Conservation (phyloP, 2,329 filamentous ascomycete species). For the Paraconiothyrium brasiliense region DNA sequence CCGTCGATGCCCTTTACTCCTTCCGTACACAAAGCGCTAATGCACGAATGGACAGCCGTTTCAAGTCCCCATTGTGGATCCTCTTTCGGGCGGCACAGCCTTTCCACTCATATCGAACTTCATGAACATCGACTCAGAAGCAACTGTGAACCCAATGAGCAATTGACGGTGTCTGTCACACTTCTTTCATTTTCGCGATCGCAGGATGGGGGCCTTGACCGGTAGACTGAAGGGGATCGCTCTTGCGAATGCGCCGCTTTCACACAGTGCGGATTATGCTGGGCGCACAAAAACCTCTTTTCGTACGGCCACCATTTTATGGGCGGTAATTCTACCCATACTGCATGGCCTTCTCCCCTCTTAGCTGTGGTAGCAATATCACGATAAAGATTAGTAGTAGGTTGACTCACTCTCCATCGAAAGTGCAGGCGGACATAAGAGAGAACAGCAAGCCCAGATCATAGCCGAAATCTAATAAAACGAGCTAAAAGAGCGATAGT, state of each 20-base stretch:
- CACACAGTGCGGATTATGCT: slow-evolving; percentile 41
- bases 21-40: background rate
- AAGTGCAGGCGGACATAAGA: slow-evolving; percentile 34
- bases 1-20: background rate
- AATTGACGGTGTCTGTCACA: slow-evolving; percentile 17
- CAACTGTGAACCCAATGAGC: background rate
- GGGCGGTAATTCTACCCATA: slow-evolving; percentile 29
- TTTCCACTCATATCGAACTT: background rate
- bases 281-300: slow-evolving; percentile 33
- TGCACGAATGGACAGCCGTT: background rate
- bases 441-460: slow-evolving; percentile 41
- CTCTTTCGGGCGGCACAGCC: slow-evolving; percentile 12
- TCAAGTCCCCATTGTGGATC: background rate
- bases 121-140: slow-evolving; percentile 12
- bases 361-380: slow-evolving; percentile 38
- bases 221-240: slow-evolving; percentile 34
- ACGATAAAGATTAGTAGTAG: slow-evolving; percentile 41
- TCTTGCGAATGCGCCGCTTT: slow-evolving; percentile 37
- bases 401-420: slow-evolving; percentile 46
- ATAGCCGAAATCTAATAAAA: slow-evolving; percentile 44
- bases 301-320: slow-evolving; percentile 21
- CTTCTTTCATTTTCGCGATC: slow-evolving; percentile 28
- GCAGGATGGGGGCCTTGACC: slow-evolving; percentile 20
- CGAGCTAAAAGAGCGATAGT: slow-evolving; percentile 30
- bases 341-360: slow-evolving; percentile 32